These are phyloP conservation scores for Lachancea meyersii DNA, from an alignment of 805 yeast species.

Conservation along the genomic window DNA sequence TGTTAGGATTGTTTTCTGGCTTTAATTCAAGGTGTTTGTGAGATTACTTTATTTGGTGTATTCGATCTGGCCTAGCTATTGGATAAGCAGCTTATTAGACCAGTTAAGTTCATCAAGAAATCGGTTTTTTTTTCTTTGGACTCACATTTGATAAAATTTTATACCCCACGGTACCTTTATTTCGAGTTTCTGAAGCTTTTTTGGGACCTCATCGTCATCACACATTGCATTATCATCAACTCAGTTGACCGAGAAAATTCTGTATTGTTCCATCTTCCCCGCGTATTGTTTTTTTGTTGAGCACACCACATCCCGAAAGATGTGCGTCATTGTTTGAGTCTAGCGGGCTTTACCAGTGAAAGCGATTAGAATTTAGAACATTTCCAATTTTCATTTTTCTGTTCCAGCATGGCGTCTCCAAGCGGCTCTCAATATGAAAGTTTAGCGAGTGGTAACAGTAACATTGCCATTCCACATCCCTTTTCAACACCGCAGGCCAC, in stretches of 20 bases:
- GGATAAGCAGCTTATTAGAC: too few species aligned
- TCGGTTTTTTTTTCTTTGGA: too few species aligned
- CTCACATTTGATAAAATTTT: too few species aligned
- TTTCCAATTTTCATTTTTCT: neutral
- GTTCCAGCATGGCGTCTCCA: neutral
- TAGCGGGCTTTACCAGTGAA: neutral
- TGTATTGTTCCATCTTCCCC: neutral
- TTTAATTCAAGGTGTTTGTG: too few species aligned
- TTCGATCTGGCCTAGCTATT: too few species aligned
- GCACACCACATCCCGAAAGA: conserved; percentile 1
- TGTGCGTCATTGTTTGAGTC: conserved; percentile 1
- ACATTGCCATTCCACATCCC: conserved; percentile 1
- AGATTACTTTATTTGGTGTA: too few species aligned
- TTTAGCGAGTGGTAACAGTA: neutral
- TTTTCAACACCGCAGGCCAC: conserved; percentile 1
- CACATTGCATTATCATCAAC: too few species aligned
- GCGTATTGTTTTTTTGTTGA: neutral
- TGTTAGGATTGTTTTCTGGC: neutral
- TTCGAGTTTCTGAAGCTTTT: neutral
- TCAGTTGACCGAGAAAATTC: too few species aligned
- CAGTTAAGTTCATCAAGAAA: too few species aligned
- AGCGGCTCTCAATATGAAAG: neutral
- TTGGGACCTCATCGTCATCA: too few species aligned
- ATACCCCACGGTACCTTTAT: neutral
- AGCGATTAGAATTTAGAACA: neutral